A percentile compares a stretch with the other conserved stretches of the same genome.
Evolutionary conservation across 768 basidiomycete species (phyloP).

Genomic region (Mycena rebaudengoi): DNA sequence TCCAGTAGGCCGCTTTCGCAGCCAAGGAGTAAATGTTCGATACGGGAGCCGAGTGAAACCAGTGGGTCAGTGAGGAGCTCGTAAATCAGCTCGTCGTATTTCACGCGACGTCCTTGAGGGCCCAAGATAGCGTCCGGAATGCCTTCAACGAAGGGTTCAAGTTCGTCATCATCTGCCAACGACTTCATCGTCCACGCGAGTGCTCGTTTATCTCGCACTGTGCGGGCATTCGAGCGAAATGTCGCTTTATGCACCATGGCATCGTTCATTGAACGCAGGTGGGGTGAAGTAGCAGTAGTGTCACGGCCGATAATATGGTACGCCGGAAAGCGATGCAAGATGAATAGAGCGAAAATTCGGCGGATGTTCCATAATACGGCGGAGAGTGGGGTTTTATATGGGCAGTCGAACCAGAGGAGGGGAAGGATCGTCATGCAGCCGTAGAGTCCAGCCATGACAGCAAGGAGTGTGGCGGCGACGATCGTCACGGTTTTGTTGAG

Average conservation of each 20-base stretch:
- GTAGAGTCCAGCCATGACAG: conserved; percentile 6
- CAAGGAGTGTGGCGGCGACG: neutral
- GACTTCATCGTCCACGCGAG: conserved; percentile 28
- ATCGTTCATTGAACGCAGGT: conserved; percentile 13
- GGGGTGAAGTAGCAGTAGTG: neutral
- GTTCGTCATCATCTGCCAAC: conserved; percentile 22
- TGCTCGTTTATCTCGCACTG: conserved; percentile 21
- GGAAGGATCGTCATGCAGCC: conserved; percentile 13
- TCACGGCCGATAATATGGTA: neutral
- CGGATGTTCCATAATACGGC: conserved; percentile 17
- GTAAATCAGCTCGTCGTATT: conserved; percentile 26
- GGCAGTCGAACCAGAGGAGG: conserved; percentile 14
- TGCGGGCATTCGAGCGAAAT: conserved; percentile 10
- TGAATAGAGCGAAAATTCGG: neutral
- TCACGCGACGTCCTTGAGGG: conserved; percentile 13
- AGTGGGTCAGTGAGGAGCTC: conserved; percentile 16
- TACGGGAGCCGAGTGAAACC: conserved; percentile 20
- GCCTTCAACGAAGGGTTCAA: conserved; percentile 24
- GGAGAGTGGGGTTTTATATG: conserved; percentile 23
- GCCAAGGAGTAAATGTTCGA: conserved; percentile 26
- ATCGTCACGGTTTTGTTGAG: conserved; percentile 12
- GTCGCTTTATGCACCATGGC: conserved; percentile 23
- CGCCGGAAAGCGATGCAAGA: neutral
- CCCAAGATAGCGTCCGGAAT: conserved; percentile 20
- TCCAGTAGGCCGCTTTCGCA: conserved; percentile 26